Base-by-base conservation (phyloP, 805 yeast genomes). In the Blastobotrys chiropterorum region DNA sequence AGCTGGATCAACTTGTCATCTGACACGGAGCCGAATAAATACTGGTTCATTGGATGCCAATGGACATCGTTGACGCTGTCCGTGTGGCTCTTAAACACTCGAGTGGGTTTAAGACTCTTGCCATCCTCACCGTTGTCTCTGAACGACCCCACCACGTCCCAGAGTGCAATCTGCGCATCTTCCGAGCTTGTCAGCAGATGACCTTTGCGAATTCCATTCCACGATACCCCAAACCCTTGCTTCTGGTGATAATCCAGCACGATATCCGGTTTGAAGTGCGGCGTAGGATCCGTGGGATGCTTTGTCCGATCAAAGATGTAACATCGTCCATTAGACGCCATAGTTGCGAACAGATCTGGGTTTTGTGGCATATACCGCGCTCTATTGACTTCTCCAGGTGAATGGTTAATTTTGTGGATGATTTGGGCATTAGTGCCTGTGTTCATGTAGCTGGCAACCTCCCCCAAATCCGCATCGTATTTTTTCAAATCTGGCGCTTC, bases 271-370 rank as follows among this genome's bases (percentile, higher is more conserved):
- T 72, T 72, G 59, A 69, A 69, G 15, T 52, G 53, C 20, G 67
- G 67, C 3, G 68, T 52, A 2, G 77, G 74, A 42, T 67, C 70
- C 11, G 75, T 70, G 1, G 89, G 76, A 65, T 88, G 95, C 64
- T 87, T 89, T 0, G 97, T 90, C 59, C 94, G 75, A 66, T 90
- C 95, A 66, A 83, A 87, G 2, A 90, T 68, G 48, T 76, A 79
- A 11, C 84, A 72, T 13, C 76, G 71, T 1, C 97, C 97, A 31
- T 70, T 65, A 42, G 84, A 80, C 43, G 86, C 80, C 7, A 82
- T 79, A 16, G 89, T 78, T 1, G 90, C 88, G 3, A 90, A 74
- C 3, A 90, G 62, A 61, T 90, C 94, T 1, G 94, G 94, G 61
- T 90, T 90, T 58, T 85, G 92, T 0, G 96, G 95, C 82, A 86